phyloP scores from a whole-genome alignment of 2,329 filamentous ascomycete genomes.

The Daldinia sp. region DNA sequence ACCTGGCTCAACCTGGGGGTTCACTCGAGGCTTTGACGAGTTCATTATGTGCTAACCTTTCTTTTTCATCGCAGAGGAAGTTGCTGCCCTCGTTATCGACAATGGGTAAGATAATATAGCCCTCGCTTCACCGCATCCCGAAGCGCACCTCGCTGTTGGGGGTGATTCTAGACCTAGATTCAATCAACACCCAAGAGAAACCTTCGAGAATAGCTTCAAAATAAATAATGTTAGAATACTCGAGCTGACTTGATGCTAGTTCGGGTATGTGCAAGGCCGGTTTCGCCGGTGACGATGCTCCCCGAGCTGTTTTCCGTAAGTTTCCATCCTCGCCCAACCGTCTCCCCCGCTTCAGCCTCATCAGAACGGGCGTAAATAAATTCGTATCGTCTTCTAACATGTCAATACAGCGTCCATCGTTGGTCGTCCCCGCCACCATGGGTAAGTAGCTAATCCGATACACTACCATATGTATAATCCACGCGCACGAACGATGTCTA shows the following conservation, averaged over 20 bases:
- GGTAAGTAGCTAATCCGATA: constrained; percentile 72
- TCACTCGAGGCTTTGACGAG: constrained; percentile 20
- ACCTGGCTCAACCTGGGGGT: background rate
- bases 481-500: constrained; percentile 46
- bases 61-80: constrained; percentile 83
- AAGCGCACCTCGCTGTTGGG: constrained; percentile 38
- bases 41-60: constrained; percentile 57
- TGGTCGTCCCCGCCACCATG: constrained; percentile 99
- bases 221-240: constrained; percentile 19
- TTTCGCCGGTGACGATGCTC: constrained; percentile 99
- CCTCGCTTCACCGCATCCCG: constrained; percentile 55
- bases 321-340: constrained; percentile 56
- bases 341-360: constrained; percentile 56
- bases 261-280: constrained; percentile 99
- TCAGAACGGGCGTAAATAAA: constrained; percentile 37
- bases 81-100: constrained; percentile 99
- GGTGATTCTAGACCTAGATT: constrained; percentile 20
- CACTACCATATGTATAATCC: constrained; percentile 6
- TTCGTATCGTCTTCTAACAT: constrained; percentile 53
- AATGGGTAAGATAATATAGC: constrained; percentile 89
- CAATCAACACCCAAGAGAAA: constrained; percentile 21
- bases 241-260: constrained; percentile 65
- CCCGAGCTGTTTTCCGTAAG: constrained; percentile 99
- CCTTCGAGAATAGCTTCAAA: constrained; percentile 28
- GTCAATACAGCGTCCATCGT: constrained; percentile 88